Base-by-base conservation (phyloP, 257 asterid genomes). In the Echium plantagineum region DNA sequence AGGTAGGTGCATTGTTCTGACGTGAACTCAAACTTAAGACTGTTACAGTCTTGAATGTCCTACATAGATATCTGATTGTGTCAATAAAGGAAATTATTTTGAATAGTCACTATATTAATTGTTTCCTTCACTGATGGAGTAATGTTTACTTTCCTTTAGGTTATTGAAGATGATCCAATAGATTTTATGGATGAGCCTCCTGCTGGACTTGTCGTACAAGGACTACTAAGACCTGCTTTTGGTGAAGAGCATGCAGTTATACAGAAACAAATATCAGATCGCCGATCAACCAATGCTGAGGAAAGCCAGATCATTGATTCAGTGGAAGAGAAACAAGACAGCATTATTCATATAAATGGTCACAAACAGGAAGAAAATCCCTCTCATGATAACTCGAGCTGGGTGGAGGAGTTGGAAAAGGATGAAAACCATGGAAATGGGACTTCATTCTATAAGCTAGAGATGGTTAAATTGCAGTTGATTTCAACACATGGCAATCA, bases 121-220 rank as follows among this genome's bases (percentile, higher is more conserved):
- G 28, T 10, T 71, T 42, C 62, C 54, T 49, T 66, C 56, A 35
- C 55, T 53, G 24, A 18, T 58, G 31, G 30, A 52, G 51, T 42
- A 48, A 42, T 52, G 54, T 55, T 16, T 70, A 60, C 69, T 47
- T 65, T 32, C 68, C 67, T 66, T 73, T 72, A 89, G 97, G 97
- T 75, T 7, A 87, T 83, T 55, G 78, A 88, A 42, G 97, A 84
- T 67, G 85, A 81, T 74, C 95, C 97, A 32, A 75, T 93, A 54
- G 95, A 93, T 78, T 80, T 80, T 71, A 84, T 93, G 98, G 96
- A 88, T 65, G 96, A 82, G 75, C 97, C 95, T 56, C 79, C 96
- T 42, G 86, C 87, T 53, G 98, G 97, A 61, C 94, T 93, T 70
- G 88, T 89, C 46, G 81, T 86, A 69, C 94, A 89, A 71, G 97